Base-by-base conservation (phyloP, 73 alveolate species). In the Paramecium bursaria region DNA sequence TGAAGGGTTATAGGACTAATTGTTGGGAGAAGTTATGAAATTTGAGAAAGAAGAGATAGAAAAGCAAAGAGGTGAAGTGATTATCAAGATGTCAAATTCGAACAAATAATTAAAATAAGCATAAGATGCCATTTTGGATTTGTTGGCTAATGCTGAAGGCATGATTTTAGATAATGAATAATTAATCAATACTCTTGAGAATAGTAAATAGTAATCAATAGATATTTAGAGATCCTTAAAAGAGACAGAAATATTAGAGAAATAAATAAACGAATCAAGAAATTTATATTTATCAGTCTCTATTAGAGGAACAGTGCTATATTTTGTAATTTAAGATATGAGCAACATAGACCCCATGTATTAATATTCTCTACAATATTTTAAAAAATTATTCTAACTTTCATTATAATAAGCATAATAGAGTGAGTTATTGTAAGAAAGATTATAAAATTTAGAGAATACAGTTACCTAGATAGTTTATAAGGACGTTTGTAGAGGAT, bases 311-410 rank as follows among this genome's bases (percentile, higher is more conserved):
- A 86, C 97, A 48, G 92, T 96, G 9, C 90, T 96, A 46, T 96
- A 88, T 74, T 96, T 96, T 61, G 99, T 96, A n/a, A 95, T 96
- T 3, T 95, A 98, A 22, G 98, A 95, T 55, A 86, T 96, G 91
- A 85, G 97, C 44, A 90, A 92, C 35, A 94, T 96, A 19, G 99
- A 96, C 75, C 99, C 99, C 4, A 96, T 96, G 99, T 96, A 96
- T 88, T 93, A 96, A 77, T 96, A 94, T 75, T 92, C 98, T 46
- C 89, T 96, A 15, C 95, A 89, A 47, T 96, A 96, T 75, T 92
- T 94, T 49, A 96, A 96, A 74, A 96, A 91, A 74, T 90, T 96
- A 17, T 96, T 94, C 85, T 94, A 94, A 46, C 49, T 77, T 31
- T 95, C 99, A 21, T 88, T 94, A 29, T 91, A 73, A 46, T 93